Evolutionary conservation across 768 basidiomycete species (phyloP), one percentile per base, ranked within the genome.

Genomic region (Tricholoma saponaceum): DNA sequence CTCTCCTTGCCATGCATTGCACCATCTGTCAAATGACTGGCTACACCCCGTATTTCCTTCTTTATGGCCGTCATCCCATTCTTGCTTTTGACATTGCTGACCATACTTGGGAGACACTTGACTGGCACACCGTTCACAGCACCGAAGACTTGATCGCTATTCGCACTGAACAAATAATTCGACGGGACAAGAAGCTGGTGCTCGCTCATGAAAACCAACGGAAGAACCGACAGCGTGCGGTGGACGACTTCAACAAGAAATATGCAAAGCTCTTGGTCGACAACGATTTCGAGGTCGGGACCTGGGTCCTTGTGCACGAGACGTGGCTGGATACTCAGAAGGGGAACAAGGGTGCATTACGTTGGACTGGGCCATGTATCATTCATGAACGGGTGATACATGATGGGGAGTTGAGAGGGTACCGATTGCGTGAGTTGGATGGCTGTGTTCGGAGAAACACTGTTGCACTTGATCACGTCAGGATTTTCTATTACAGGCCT

Each of bases 251-350:
- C 44, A 62, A 66, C 8, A 57, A 62, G 26, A 62, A 52, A n/a
- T 51, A 64, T 18, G 58, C 47, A 7, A 55, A 51, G 16, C 41
- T 56, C 12, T 60, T 66, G 5, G 55, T 62, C 5, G 61, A 62
- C 32, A 43, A 56, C 9, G 58, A 64, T 9, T 70, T 65, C 50
- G 56, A 66, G 6, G 51, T 55, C 0, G 70, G 72, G 0, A 69
- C 68, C 28, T 72, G 66, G 63, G 72, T 74, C 0, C 61, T 71
- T 9, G 25, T 70, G 0, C 69, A 69, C 18, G 67, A 74, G 59
- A 69, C 72, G 0, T 63, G 65, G 59, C 49, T 72, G 0, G 70
- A 72, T 51, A 49, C 58, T 0, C 69, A 69, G 56, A 66, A 66
- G 13, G 71, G 72, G 1, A 66, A 68, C 46, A 71, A 73, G 57